Evolutionary conservation across 306 rosid species (phyloP).

Genomic region (Castanea mollissima): DNA sequence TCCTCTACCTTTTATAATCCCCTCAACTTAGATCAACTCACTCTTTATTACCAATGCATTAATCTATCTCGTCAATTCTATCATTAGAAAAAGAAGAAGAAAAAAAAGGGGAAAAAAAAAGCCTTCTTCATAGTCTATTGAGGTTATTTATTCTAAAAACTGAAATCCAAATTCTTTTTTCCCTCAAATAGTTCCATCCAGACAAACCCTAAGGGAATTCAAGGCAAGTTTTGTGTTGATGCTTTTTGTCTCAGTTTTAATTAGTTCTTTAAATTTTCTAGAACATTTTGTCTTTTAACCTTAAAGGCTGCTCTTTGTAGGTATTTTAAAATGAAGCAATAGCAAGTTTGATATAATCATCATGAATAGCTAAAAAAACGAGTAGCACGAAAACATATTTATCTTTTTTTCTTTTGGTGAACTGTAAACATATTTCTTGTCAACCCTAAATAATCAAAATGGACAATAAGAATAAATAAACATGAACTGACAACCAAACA

Average conservation of each 20-base stretch:
- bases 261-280: neutral
- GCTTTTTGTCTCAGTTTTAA: neutral
- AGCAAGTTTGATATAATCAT: neutral
- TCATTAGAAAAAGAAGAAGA: no score
- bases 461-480: neutral
- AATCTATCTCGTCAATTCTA: no score
- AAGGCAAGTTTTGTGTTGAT: neutral
- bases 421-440: neutral
- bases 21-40: no score
- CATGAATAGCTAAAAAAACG: neutral
- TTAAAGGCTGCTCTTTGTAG: neutral
- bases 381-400: neutral
- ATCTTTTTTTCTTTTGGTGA: no score
- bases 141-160: no score
- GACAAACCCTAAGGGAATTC: neutral
- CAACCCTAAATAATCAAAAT: neutral
- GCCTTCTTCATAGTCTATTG: no score
- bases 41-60: no score
- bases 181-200: no score
- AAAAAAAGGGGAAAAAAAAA: no score
- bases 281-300: neutral
- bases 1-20: no score
- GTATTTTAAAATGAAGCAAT: neutral
- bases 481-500: neutral
- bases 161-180: no score